Evolutionary conservation across 73 alveolate genomes (phyloP), one percentile per base, ranked within the genome.

Genomic region (Paramecium bursaria): DNA sequence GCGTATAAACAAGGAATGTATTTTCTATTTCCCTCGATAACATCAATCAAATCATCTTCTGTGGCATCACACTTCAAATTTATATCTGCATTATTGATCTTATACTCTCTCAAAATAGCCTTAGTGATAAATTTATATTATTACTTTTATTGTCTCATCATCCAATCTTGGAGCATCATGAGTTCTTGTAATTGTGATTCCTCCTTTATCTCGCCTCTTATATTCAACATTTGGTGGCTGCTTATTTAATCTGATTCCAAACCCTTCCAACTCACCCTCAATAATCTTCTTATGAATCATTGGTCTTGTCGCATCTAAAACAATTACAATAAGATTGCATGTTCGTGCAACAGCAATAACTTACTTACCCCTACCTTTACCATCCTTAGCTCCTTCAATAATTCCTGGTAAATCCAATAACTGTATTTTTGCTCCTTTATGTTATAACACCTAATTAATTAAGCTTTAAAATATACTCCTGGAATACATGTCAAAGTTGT

Each of bases 301-400:
- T 9, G 99, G 99, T 86, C 96, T 92, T 76, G 94, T 92, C 6
- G 98, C 99, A 77, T 97, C 99, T 50, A 97, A 91, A 6, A 97
- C 99, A 80, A 97, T 96, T 50, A 95, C 88, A 74, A 97, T 96
- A 50, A 97, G 95, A 76, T 94, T 90, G 87, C 99, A 97, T 35
- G 99, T 96, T 86, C 98, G 87, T 2, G 99, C 99, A 25, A 96
- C 99, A 60, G 99, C 99, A 67, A 97, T 97, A 47, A 97, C 99
- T 4, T 93, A 86, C 73, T 92, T 94, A 73, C 99, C 99, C 74
- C 99, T 90, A 31, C 99, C 99, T 86, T 97, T 97, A 79, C 99
- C 99, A 73, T 97, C 99, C 93, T 97, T 97, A 39, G 99, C 99
- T 9, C 99, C 99, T 74, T 97, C 99, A 44, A 97, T 97, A 86